Percentiles rank a stretch among this genome's conserved stretches.
Evolutionary conservation across 2,329 filamentous ascomycete genomes (phyloP).

Genomic region (Epichloe gansuensis): DNA sequence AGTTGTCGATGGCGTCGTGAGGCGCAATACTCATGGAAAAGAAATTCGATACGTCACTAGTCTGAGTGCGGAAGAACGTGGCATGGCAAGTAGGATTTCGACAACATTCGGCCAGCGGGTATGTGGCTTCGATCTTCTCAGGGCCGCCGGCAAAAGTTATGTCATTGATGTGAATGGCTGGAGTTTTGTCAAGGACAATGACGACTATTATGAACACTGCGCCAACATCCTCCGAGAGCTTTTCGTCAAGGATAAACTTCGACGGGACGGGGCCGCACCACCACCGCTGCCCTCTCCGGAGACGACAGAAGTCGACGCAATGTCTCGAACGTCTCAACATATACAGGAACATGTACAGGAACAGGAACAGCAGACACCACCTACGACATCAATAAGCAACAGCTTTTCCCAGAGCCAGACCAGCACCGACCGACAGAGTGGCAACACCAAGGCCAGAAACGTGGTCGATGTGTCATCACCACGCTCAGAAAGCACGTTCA

Average conservation of each 20-base stretch:
- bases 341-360: conserved; percentile 23
- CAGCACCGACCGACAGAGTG: conserved; percentile 9
- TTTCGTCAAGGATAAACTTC: conserved; percentile 69
- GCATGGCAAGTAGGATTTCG: conserved; percentile 82
- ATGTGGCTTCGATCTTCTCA: conserved; percentile 88
- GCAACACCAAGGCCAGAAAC: conserved; percentile 12
- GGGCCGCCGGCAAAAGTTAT: conserved; percentile 80
- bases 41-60: conserved; percentile 91
- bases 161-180: conserved; percentile 99
- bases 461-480: conserved; percentile 20
- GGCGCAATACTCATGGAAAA: conserved; percentile 93
- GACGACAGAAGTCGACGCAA: conserved; percentile 31
- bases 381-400: conserved; percentile 10
- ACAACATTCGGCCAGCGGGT: conserved; percentile 87
- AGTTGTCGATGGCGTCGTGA: conserved; percentile 89
- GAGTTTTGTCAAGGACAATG: conserved; percentile 99
- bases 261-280: conserved; percentile 47
- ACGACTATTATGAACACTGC: conserved; percentile 92
- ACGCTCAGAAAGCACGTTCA: conserved; percentile 18
- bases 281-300: conserved; percentile 39
- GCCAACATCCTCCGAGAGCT: conserved; percentile 77
- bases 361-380: conserved; percentile 18
- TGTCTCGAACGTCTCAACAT: conserved; percentile 19
- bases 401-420: conserved; percentile 17
- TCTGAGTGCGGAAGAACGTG: conserved; percentile 65